Evolutionary conservation across 257 asterid species (phyloP).

Genomic region (Salvia rosmarinus): DNA sequence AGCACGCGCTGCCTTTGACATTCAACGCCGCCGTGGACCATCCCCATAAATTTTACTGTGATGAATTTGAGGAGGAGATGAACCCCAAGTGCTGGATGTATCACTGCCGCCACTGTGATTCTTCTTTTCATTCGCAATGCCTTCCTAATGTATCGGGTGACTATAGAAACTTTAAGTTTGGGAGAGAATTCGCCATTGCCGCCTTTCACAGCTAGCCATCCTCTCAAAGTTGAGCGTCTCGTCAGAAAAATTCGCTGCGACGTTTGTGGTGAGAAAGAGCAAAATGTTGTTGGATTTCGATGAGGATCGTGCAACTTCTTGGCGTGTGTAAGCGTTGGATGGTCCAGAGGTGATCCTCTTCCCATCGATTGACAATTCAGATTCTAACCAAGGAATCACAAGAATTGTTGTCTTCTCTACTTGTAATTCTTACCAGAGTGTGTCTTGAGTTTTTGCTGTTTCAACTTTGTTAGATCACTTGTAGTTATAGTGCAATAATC

Average conservation of each 20-base stretch:
- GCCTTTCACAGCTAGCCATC: neutral
- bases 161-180: neutral
- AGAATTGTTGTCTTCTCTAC: no score
- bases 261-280: neutral
- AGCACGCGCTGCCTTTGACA: slow-evolving; percentile 1
- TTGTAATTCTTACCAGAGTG: no score
- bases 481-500: no score
- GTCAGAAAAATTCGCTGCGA: neutral
- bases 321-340: no score
- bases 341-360: no score
- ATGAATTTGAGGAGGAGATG: neutral
- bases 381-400: no score
- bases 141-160: neutral
- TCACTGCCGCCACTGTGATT: slow-evolving; percentile 9
- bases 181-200: no score
- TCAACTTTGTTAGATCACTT: no score
- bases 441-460: no score
- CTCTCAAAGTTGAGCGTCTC: neutral
- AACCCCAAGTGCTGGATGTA: slow-evolving; percentile 16
- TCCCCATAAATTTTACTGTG: slow-evolving; percentile 4
- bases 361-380: no score
- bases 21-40: neutral
- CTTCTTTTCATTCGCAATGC: neutral
- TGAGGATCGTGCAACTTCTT: no score
- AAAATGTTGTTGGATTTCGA: no score